These are phyloP conservation scores for Cinchona pubescens DNA, from an alignment of 257 asterid genomes.

Conservation along the genomic window DNA sequence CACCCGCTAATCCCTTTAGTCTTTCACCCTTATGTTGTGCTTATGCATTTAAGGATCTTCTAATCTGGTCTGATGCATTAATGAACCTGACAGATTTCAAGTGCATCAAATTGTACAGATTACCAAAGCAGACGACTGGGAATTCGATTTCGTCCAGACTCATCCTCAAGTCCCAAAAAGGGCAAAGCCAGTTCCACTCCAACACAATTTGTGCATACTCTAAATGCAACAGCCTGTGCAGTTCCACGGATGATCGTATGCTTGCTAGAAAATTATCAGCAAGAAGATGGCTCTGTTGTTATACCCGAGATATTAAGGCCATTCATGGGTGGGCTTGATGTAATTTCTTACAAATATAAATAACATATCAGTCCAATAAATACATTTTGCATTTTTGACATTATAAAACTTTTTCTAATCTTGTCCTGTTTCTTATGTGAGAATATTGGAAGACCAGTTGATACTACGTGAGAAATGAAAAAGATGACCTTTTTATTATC, in stretches of 20 bases:
- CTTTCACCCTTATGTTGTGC: background rate
- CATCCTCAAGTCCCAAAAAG: constrained; percentile 49
- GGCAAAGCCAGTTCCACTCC: constrained; percentile 51
- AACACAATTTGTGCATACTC: constrained; percentile 84
- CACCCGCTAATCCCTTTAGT: background rate
- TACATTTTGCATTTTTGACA: background rate
- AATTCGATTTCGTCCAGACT: constrained; percentile 78
- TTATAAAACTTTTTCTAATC: background rate
- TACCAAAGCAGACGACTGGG: constrained; percentile 93
- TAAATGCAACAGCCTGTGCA: constrained; percentile 96
- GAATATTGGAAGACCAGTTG: background rate
- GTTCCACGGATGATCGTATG: constrained; percentile 94
- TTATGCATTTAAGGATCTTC: background rate
- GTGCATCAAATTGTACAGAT: constrained; percentile 96
- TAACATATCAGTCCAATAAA: background rate
- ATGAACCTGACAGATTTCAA: constrained; percentile 81
- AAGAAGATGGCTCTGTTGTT: constrained; percentile 83
- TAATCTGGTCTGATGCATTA: background rate
- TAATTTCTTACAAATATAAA: constrained; percentile 37
- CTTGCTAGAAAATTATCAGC: constrained; percentile 94
- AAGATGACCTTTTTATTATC: too few relatives aligned
- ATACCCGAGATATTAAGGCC: constrained; percentile 81
- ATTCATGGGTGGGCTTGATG: constrained; percentile 76
- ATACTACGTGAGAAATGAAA: background rate
- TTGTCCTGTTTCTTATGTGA: background rate